Evolutionary conservation across 1,284 basidiomycete species (phyloP), one percentile per base, ranked within the genome.

Genomic region (Heterobasidion occidentale): DNA sequence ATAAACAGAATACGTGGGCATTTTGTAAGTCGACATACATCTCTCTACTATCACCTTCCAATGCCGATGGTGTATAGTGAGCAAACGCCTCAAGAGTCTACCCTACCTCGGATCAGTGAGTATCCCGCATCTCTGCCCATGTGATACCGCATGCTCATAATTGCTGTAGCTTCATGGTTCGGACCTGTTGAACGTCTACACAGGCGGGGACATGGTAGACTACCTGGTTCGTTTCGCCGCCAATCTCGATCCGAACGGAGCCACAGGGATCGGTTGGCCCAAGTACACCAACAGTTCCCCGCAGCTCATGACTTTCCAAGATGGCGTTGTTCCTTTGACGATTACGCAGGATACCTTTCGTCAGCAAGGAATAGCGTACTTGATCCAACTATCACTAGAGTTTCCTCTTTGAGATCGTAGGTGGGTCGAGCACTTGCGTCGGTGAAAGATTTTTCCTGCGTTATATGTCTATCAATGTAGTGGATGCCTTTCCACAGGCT

Each of bases 201-300:
- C 27, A 1, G 15, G 15, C 2, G 58, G 60, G 17, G 60, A 59
- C 34, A 33, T 61, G 20, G 56, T 9, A 34, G 58, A 61, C 53
- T 61, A 58, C 48, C n/a, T 59, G 12, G 53, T 62, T 48, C 54
- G 48, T 35, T 80, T 80, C 55, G 71, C 69, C 7, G 62, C 63
- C 44, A 73, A 67, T 11, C 71, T 80, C 42, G 69, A 81, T 55
- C 80, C 81, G 3, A 83, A 82, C 53, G 70, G 72, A 1, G 64
- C 61, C 19, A 64, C 64, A 1, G 60, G 59, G 17, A 49, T 65
- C 27, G 61, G 65, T 8, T 84, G 82, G 83, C 81, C 83, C 0
- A 67, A 71, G 42, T 84, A 81, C 56, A 69, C 70, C 2, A 59
- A 66, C 1, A 52, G 56, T 0, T 64, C 67, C 14, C 74, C 74